These are phyloP conservation scores for Pulveroboletus sp. DNA, from an alignment of 768 basidiomycete species.

Conservation along the genomic window DNA sequence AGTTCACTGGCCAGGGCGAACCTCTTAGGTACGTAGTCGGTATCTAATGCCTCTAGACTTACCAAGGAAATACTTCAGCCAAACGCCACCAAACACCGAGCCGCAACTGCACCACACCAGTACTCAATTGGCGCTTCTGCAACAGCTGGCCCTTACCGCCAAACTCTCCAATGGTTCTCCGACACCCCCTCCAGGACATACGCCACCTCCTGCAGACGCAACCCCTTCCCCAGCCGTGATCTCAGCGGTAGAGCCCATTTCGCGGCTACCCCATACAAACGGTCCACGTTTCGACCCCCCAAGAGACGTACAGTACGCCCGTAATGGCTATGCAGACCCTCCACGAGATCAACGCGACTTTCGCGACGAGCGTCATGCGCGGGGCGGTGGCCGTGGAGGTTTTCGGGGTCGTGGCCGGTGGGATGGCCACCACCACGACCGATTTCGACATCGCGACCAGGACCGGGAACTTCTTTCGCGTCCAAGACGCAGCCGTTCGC, in stretches of 20 bases:
- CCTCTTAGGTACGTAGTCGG: conserved; percentile 34
- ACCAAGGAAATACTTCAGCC: conserved; percentile 37
- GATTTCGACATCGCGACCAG: conserved; percentile 45
- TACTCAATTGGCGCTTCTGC: conserved; percentile 69
- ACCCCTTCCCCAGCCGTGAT: not conserved
- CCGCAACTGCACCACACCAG: conserved; percentile 45
- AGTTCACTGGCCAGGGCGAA: conserved; percentile 34
- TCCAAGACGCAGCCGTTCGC: conserved; percentile 62
- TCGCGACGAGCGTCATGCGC: conserved; percentile 48
- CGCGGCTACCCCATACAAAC: not conserved
- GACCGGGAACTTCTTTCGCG: conserved; percentile 37
- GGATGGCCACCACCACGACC: conserved; percentile 53
- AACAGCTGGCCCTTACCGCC: conserved; percentile 69
- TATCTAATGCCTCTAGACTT: conserved; percentile 5
- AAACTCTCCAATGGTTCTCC: conserved; percentile 34
- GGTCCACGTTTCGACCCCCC: conserved; percentile 31
- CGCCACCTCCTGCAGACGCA: conserved; percentile 24
- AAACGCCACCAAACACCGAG: conserved; percentile 57
- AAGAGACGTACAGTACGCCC: conserved; percentile 38
- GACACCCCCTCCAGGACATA: conserved; percentile 23
- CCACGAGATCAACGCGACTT: conserved; percentile 44
- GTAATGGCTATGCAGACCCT: conserved; percentile 35
- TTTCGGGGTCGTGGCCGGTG: conserved; percentile 61
- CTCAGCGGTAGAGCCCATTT: conserved; percentile 6
- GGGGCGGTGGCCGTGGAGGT: conserved; percentile 53